Percentiles rank a stretch among this genome's conserved stretches.
These are phyloP conservation scores for Ophiocytium majus DNA, from an alignment of 352 stramenopile species.

Conservation along the genomic window DNA sequence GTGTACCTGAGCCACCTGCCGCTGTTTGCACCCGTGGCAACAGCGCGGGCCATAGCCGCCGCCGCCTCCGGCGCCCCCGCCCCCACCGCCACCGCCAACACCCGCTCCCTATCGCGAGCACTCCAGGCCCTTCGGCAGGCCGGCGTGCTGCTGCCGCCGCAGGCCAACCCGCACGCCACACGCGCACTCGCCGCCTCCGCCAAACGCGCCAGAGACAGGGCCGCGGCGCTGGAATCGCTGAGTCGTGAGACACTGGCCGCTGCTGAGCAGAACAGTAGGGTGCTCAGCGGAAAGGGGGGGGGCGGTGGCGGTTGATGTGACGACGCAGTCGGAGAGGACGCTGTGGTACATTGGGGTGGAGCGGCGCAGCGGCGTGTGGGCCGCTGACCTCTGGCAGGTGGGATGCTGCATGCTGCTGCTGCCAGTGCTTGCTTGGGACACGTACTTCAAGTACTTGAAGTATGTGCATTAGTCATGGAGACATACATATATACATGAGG, in stretches of 20 bases:
- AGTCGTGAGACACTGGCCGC: no score
- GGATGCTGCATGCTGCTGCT: no score
- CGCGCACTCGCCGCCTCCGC: background rate
- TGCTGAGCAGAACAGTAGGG: no score
- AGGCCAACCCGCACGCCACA: background rate
- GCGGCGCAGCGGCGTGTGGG: background rate
- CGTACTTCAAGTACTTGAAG: no score
- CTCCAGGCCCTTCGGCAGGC: background rate
- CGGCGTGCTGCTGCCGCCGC: background rate
- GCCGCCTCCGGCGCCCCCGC: no score
- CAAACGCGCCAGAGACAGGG: background rate
- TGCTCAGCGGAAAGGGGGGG: no score
- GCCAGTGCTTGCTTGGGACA: no score
- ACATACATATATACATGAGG: no score
- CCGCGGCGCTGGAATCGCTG: background rate
- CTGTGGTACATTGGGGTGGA: background rate
- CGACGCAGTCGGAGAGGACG: background rate
- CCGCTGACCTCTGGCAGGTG: background rate
- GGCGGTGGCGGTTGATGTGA: no score
- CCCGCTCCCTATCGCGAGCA: no score
- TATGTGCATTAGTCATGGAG: no score
- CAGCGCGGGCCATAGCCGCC: background rate
- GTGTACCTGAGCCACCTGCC: constrained; percentile 14
- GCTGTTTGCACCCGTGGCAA: background rate
- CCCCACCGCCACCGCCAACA: no score